Evolutionary conservation across 768 basidiomycete species (phyloP).

Genomic region (Mycena rebaudengoi): DNA sequence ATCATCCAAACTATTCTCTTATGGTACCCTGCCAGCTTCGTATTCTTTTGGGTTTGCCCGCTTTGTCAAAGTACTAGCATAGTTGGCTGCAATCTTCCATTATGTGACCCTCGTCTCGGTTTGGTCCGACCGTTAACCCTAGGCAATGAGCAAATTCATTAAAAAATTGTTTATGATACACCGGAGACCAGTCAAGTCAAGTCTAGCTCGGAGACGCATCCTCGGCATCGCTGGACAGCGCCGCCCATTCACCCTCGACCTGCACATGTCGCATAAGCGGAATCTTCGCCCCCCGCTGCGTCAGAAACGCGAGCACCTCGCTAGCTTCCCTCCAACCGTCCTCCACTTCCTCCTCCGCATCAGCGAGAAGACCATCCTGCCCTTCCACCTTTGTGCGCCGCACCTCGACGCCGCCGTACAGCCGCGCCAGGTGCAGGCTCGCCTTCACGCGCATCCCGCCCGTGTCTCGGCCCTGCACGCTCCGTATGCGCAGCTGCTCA

Average conservation of each 20-base stretch:
- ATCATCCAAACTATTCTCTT: no score
- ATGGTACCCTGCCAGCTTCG: no score
- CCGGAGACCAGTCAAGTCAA: no score
- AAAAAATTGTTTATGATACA: no score
- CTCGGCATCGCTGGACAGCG: slow-evolving; percentile 69
- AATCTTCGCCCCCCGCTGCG: slow-evolving; percentile 76
- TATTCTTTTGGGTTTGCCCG: no score
- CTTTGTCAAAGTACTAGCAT: no score
- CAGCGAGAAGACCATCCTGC: slow-evolving; percentile 38
- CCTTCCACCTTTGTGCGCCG: slow-evolving; percentile 31
- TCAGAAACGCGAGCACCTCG: slow-evolving; percentile 80
- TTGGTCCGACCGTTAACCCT: no score
- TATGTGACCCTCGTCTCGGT: no score
- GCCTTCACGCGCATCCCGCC: slow-evolving; percentile 51
- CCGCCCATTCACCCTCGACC: slow-evolving; percentile 65
- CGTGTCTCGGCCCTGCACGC: slow-evolving; percentile 40
- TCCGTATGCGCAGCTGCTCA: slow-evolving; percentile 54
- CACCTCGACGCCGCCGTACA: slow-evolving; percentile 56
- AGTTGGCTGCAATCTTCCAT: no score
- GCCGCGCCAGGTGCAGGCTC: slow-evolving; percentile 58
- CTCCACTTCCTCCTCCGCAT: slow-evolving; percentile 25
- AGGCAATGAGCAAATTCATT: no score
- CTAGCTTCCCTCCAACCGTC: slow-evolving; percentile 69
- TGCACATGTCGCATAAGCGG: slow-evolving; percentile 54
- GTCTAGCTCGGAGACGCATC: slow-evolving; percentile 28